Evolutionary conservation across 345 rosid genomes (phyloP), one percentile per base, ranked within the genome.

Genomic region (Hibiscus syriacus): DNA sequence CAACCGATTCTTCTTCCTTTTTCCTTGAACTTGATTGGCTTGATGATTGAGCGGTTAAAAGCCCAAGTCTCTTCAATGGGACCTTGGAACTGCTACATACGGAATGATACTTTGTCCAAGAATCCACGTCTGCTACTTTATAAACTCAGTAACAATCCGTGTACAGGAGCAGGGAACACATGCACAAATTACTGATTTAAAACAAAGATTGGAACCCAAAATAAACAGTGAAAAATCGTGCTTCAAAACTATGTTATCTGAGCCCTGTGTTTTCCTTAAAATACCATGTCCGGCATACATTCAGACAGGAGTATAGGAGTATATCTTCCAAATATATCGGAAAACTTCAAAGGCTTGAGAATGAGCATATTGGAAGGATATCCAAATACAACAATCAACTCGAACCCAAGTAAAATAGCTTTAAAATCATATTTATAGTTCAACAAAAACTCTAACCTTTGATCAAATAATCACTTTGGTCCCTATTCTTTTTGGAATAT

Each of bases 71-170:
- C 69, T 29, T 80, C 57, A 90, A 80, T 53, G 96, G 83, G 22
- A 77, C 74, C 73, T 83, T 89, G 14, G 94, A 84, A 72, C 84
- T 89, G 78, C 94, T 80, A 71, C 87, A 69, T 64, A 85, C 73
- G 41, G 89, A 84, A 67, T 48, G 81, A 70, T 72, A 46, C 57
- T 74, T 80, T 50, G 73, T 71, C 53, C 87, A 74, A 17, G 80
- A 73, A 64, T 65, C 75, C 61, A 46, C 75, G 49, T 78, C 97
- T 83, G 78, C 75, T 36, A 69, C 10, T 13, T 30, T 45, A 68
- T 27, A 60, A 43, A 26, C 50, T 20, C 26, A 56, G 36, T 26
- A 45, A 29, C 46, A 45, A 45, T 69, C 45, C 7, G 6, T 20
- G 50, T 60, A 20, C 6, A 60, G 6, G 17, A 60, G 9, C 29